A percentile compares a stretch with the other conserved stretches of the same genome.
phyloP scores from a whole-genome alignment of 2,329 filamentous ascomycete species.

The Clonostachys byssicola region DNA sequence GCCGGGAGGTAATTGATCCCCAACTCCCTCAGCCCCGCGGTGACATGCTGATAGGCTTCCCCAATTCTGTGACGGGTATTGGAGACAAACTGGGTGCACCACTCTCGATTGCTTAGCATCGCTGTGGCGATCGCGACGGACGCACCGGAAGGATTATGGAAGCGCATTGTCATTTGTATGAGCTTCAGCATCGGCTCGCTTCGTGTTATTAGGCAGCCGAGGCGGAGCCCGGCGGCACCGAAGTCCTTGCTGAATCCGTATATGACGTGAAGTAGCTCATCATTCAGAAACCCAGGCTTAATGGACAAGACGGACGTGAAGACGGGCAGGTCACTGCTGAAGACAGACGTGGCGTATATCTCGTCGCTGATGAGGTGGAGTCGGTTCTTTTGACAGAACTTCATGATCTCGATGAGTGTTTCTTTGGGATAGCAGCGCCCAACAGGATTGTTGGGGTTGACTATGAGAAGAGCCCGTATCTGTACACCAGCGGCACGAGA shows the following conservation, averaged over 20 bases:
- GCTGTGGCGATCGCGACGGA: conserved; percentile 34
- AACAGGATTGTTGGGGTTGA: conserved; percentile 49
- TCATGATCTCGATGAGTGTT: conserved; percentile 36
- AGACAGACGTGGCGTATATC: conserved; percentile 51
- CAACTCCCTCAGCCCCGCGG: conserved; percentile 25
- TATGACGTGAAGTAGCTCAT: conserved; percentile 42
- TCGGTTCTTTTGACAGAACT: conserved; percentile 40
- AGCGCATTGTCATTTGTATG: conserved; percentile 32
- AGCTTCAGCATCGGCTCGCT: conserved; percentile 23
- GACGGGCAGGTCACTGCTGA: conserved; percentile 20
- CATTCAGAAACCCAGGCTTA: conserved; percentile 36
- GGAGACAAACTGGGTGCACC: conserved; percentile 36
- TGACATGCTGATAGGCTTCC: conserved; percentile 31
- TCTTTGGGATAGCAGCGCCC: conserved; percentile 39
- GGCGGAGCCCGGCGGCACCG: conserved; percentile 43
- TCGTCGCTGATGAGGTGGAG: conserved; percentile 55
- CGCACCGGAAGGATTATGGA: conserved; percentile 40
- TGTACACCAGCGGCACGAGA: conserved; percentile 25
- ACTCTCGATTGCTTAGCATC: conserved; percentile 40
- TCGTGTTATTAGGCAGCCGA: conserved; percentile 41
- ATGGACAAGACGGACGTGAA: conserved; percentile 48
- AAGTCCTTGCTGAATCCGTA: conserved; percentile 45
- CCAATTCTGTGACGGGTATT: conserved; percentile 30
- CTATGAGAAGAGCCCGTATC: conserved; percentile 43
- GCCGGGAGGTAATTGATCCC: conserved; percentile 38